phyloP scores from a whole-genome alignment of 352 stramenopile genomes.

The Phytophthora lateralis region DNA sequence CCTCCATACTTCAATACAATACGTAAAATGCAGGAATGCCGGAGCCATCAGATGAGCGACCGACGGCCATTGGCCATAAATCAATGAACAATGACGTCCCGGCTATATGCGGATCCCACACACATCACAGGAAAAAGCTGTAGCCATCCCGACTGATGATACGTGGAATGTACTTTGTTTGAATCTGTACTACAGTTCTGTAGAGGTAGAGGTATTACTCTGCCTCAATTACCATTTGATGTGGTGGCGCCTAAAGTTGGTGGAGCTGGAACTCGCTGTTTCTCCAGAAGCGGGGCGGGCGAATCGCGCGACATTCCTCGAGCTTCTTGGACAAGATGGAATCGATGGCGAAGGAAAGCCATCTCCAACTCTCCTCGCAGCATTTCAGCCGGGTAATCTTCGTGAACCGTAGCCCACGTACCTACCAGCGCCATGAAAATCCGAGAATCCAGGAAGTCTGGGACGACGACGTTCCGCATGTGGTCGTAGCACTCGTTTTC shows the following conservation, averaged over 20 bases:
- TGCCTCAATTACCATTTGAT: not conserved
- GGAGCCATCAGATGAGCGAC: too few species aligned
- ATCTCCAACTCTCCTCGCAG: slow-evolving; percentile 82
- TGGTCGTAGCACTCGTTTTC: slow-evolving; percentile 77
- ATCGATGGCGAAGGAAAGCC: slow-evolving; percentile 80
- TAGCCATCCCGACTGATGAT: too few species aligned
- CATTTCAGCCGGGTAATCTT: slow-evolving; percentile 79
- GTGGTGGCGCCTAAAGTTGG: slow-evolving; percentile 10
- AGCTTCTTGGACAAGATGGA: slow-evolving; percentile 79
- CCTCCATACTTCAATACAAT: slow-evolving; percentile 1
- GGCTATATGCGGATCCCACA: too few species aligned
- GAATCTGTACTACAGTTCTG: too few species aligned
- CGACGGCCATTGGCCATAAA: too few species aligned
- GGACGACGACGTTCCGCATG: slow-evolving; percentile 76
- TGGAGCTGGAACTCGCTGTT: slow-evolving; percentile 12
- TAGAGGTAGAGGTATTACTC: too few species aligned
- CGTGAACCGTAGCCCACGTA: slow-evolving; percentile 74
- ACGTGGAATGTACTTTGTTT: too few species aligned
- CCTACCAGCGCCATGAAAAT: slow-evolving; percentile 88
- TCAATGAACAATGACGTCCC: too few species aligned
- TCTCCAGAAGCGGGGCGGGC: slow-evolving; percentile 44
- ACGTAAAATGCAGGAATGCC: not conserved
- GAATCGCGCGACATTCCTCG: slow-evolving; percentile 65
- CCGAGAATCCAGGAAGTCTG: slow-evolving; percentile 81
- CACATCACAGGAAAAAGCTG: too few species aligned